Base-by-base conservation (phyloP, 139 green algal genomes). In the Desmodesmus armatus region DNA sequence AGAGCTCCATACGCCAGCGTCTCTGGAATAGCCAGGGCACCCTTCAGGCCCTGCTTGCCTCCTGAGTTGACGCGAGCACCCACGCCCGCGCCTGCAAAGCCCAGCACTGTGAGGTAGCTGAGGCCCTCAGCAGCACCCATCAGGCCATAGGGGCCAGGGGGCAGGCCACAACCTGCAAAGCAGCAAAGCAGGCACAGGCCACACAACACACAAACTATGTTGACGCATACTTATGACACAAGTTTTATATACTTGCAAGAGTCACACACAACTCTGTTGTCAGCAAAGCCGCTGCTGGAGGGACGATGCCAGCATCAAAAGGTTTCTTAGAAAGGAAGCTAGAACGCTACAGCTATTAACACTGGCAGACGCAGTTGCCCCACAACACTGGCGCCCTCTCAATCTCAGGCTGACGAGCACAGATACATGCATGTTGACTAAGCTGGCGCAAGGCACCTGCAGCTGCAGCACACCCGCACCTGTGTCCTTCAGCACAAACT, bases 401-500 rank as follows among this genome's bases (percentile, higher is more conserved):
- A n/a, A n/a, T n/a, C n/a, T n/a, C n/a, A n/a, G n/a, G n/a, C n/a
- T n/a, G n/a, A n/a, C n/a, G n/a, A n/a, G n/a, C n/a, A n/a, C n/a
- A n/a, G n/a, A n/a, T n/a, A n/a, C n/a, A n/a, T n/a, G n/a, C n/a
- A n/a, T n/a, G n/a, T n/a, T n/a, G n/a, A n/a, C n/a, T n/a, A n/a
- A n/a, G n/a, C n/a, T n/a, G n/a, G n/a, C n/a, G n/a, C n/a, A n/a
- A n/a, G n/a, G n/a, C n/a, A n/a, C n/a, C n/a, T n/a, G 5, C 55
- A 65, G 25, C 55, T 72, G 63, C n/a, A 72, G n/a, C n/a, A n/a
- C 62, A 6, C 62, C 3, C 77, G 25, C 77, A 84, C 77, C 77
- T 84, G 77, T 75, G 9, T 84, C 78, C 43, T 84, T 84, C 27
- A 84, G 63, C 55, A 84, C 78, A 47, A 84, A 84, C 63, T 84